A percentile compares a stretch with the other conserved stretches of the same genome.
Conservation (phyloP, 768 basidiomycete species). For the Asterophora lycoperdoides region DNA sequence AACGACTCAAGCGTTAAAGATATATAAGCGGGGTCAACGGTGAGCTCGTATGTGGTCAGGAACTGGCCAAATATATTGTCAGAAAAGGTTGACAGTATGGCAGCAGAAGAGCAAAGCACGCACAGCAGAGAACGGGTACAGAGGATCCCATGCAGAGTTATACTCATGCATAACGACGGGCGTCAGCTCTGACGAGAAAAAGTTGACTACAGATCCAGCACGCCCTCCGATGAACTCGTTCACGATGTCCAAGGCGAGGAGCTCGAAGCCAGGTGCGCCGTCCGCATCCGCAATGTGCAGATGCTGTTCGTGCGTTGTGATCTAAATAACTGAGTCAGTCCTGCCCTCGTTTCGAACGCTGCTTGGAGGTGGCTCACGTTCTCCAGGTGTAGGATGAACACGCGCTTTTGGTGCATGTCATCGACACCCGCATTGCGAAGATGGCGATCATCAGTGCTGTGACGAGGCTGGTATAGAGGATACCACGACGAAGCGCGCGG, state of each 20-base stretch:
- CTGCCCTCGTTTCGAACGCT: background rate
- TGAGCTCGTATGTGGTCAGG: conserved; percentile 76
- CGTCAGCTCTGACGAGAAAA: conserved; percentile 21
- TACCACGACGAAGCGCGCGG: conserved; percentile 26
- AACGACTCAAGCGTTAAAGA: conserved; percentile 23
- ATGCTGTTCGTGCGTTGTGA: conserved; percentile 66
- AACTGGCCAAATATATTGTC: conserved; percentile 48
- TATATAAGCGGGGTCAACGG: conserved; percentile 41
- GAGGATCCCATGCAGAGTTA: conserved; percentile 84
- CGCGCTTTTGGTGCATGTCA: conserved; percentile 77
- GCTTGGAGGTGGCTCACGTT: conserved; percentile 52
- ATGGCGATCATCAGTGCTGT: conserved; percentile 52
- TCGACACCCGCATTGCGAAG: conserved; percentile 63
- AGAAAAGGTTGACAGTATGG: conserved; percentile 8
- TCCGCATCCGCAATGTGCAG: conserved; percentile 83
- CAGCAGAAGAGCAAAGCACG: conserved; percentile 20
- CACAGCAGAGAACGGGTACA: conserved; percentile 80
- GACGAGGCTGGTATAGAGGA: too few species aligned
- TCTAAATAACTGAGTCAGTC: conserved; percentile 33
- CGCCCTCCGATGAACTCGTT: conserved; percentile 49
- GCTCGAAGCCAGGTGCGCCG: conserved; percentile 69
- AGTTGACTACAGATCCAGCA: conserved; percentile 23
- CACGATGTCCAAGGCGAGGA: conserved; percentile 59
- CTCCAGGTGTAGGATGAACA: conserved; percentile 81
- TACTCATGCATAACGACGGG: conserved; percentile 65